Conservation (phyloP, 2,329 filamentous ascomycete genomes). For the Claviceps cyperi region DNA sequence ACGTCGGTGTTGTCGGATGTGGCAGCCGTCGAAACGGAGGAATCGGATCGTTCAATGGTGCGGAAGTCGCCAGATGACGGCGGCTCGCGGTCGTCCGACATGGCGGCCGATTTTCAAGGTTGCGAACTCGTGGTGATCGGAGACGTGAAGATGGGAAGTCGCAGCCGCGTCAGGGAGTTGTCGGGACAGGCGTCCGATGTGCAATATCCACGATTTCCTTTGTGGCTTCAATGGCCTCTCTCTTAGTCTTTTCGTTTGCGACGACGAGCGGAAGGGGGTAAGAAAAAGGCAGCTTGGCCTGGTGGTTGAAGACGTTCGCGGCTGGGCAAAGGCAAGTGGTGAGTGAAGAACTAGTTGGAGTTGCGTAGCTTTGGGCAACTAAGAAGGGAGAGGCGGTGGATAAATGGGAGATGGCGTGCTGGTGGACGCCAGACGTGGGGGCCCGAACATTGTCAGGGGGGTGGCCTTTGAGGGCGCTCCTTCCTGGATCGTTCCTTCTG, state of each 20-base stretch:
- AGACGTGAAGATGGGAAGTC: neutral
- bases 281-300: neutral
- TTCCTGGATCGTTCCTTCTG: no score
- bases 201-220: neutral
- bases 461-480: no score
- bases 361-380: neutral
- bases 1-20: conserved; percentile 20
- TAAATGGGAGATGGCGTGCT: neutral
- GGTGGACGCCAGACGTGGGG: neutral
- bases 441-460: no score
- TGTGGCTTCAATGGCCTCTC: neutral
- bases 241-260: neutral
- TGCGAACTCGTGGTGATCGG: no score
- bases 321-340: neutral
- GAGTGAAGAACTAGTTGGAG: neutral
- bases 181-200: neutral
- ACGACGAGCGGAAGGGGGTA: neutral
- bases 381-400: conserved; percentile 1
- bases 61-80: conserved; percentile 14
- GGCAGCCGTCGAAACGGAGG: conserved; percentile 17
- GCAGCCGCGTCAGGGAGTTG: neutral
- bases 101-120: neutral
- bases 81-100: conserved; percentile 13
- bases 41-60: conserved; percentile 25
- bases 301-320: neutral